Evolutionary conservation across 2,329 filamentous ascomycete species (phyloP), one percentile per base, ranked within the genome.

Genomic region (Aspergillus alliaceus): DNA sequence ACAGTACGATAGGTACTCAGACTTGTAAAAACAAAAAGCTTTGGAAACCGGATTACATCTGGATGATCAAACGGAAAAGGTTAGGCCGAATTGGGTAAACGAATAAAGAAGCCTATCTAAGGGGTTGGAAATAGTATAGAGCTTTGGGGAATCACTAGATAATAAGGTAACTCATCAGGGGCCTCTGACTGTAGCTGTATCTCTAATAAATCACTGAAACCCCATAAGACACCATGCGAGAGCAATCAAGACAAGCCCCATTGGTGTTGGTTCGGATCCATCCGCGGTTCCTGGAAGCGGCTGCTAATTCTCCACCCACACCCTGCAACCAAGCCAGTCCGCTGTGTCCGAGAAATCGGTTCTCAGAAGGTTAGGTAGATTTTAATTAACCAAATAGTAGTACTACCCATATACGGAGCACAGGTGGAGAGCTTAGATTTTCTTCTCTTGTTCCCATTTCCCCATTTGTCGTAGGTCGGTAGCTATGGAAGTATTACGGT

Each of bases 221-320:
- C 24, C 42, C 18, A 52, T 5, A 27, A 18, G 57, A 56, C 54
- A 62, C 62, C 62, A 62, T 62, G 60, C 63, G 63, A 60, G 61
- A 64, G 46, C 27, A 51, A 63, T 63, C 57, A 51, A 59, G 56
- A 62, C 58, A 60, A 59, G 57, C 61, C 55, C 59, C 54, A 56
- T 55, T 58, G 56, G 61, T 60, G 58, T 58, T 60, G 59, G 61
- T 64, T 69, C 67, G 65, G 68, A 69, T 65, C 61, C 64, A 69
- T 70, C 69, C 67, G 66, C 64, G 64, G 66, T 66, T 64, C 65
- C 66, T 66, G 58, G 55, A 61, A 32, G 68, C 65, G 65, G 66
- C 62, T 68, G 59, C 51, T 60, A 54, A 34, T 63, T 61, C 63
- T 58, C 60, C 60, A 66, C 53, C 59, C 66, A 66, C 67, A 66